phyloP scores from a whole-genome alignment of 208 protist genomes.

The Balamuthia mandrillaris region DNA sequence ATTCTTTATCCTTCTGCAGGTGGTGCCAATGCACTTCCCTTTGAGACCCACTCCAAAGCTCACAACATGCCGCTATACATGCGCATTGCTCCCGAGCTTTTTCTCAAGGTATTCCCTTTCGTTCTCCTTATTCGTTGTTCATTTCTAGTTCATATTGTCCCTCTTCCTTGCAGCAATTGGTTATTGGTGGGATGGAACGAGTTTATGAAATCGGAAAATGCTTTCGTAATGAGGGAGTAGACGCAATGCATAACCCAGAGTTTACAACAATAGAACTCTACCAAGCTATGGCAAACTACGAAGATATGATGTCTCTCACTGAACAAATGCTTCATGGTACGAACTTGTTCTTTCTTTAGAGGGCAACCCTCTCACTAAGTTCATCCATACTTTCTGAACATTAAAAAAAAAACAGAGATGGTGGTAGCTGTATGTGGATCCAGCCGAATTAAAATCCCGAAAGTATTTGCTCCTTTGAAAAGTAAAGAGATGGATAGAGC shows the following conservation, averaged over 20 bases:
- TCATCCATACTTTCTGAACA: no score
- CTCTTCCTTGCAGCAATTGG: slow-evolving; percentile 68
- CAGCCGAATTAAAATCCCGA: no score
- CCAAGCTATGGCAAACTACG: slow-evolving; percentile 87
- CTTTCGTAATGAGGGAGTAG: slow-evolving; percentile 30
- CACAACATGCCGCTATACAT: slow-evolving; percentile 93
- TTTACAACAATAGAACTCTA: slow-evolving; percentile 99
- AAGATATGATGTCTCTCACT: slow-evolving; percentile 87
- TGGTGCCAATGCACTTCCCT: slow-evolving; percentile 95
- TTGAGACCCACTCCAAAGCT: slow-evolving; percentile 97
- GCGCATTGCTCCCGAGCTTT: slow-evolving; percentile 98
- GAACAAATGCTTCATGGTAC: slow-evolving; percentile 81
- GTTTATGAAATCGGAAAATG: slow-evolving; percentile 94
- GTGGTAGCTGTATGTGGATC: no score
- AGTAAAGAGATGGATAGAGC: no score
- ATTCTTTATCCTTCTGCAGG: slow-evolving; percentile 93
- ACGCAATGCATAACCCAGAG: slow-evolving; percentile 96
- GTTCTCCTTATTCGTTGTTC: background rate
- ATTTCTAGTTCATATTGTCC: background rate
- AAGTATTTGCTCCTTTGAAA: no score
- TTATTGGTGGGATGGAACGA: slow-evolving; percentile 95
- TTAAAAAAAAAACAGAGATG: no score
- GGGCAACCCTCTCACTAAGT: no score
- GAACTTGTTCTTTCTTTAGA: no score
- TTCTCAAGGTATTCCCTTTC: slow-evolving; percentile 85